Base-by-base conservation (phyloP, 148 eudicot genomes). In the Rhododendron simsii region DNA sequence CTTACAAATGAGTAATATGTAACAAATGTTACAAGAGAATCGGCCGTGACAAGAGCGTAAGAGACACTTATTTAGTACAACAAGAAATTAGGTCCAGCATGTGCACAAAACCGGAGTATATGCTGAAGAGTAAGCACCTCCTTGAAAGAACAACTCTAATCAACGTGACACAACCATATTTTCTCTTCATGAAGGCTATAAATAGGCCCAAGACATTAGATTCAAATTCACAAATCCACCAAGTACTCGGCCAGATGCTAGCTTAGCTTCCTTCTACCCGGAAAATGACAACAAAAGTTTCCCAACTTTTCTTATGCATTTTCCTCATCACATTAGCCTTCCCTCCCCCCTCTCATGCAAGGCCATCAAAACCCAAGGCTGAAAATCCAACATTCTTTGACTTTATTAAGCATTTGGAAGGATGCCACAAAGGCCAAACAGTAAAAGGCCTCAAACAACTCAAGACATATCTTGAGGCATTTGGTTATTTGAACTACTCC, bases 331-430 rank as follows among this genome's bases (percentile, higher is more conserved):
- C 45, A 41, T 5, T 41, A 51, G 4, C 82, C 59, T 47, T 55
- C 84, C 84, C 73, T 59, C 10, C 59, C 28, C 30, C 44, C 0
- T 81, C 71, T 8, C 71, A 35, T 55, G 84, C 73, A 35, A 35
- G 14, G 11, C 12, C 16, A 3, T 11, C 26, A 4, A 23, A 18
- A 63, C 11, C 78, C 6, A 44, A 83, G 51, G 37, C 33, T 23
- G 57, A 14, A 48, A 47, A 48, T 10, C 48, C 67, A 47, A 71
- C 86, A 45, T 55, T 87, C 15, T 87, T 87, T 28, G 45, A 41
- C 45, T 41, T 41, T 41, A 6, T 41, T 41, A 41, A 6, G 45
- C 45, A 41, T 41, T 41, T 41, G 8, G 45, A 41, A 41, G 45
- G 45, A 41, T 41, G 45, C 7, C 1, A 41, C 7, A 41, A 41